Evolutionary conservation across 768 basidiomycete species (phyloP).

Genomic region (Lactifluus piperatus): DNA sequence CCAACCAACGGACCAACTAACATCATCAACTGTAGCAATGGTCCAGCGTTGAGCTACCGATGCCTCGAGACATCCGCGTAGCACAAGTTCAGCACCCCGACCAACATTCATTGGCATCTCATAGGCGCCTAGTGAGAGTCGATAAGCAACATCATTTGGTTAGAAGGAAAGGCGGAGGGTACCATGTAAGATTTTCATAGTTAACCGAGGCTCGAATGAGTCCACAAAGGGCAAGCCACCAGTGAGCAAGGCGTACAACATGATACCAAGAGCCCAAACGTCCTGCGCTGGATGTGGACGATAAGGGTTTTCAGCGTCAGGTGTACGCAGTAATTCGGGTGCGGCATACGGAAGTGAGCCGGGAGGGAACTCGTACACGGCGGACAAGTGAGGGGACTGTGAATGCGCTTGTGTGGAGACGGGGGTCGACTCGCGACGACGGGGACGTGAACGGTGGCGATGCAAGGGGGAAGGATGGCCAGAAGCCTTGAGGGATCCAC

Average conservation of each 20-base stretch:
- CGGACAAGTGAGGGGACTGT: slow-evolving; percentile 25
- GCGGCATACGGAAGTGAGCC: slow-evolving; percentile 89
- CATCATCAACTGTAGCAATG: slow-evolving; percentile 71
- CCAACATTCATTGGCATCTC: slow-evolving; percentile 49
- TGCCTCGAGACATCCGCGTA: slow-evolving; percentile 73
- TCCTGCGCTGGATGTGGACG: slow-evolving; percentile 70
- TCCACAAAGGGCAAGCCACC: slow-evolving; percentile 85
- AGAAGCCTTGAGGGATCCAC: slow-evolving; percentile 6
- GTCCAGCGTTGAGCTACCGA: slow-evolving; percentile 61
- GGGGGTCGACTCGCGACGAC: slow-evolving; percentile 42
- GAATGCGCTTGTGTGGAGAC: slow-evolving; percentile 26
- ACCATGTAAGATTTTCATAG: slow-evolving; percentile 88
- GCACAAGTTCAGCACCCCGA: slow-evolving; percentile 54
- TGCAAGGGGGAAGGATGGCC: slow-evolving; percentile 31
- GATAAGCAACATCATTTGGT: slow-evolving; percentile 17
- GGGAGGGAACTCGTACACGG: slow-evolving; percentile 45
- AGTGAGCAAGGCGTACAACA: slow-evolving; percentile 78
- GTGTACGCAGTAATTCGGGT: slow-evolving; percentile 74
- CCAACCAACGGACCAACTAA: slow-evolving; percentile 76
- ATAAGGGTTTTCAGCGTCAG: slow-evolving; percentile 31
- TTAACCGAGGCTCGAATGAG: slow-evolving; percentile 82
- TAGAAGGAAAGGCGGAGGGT: slow-evolving; percentile 26
- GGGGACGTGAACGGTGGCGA: slow-evolving; percentile 33
- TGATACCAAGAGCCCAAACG: slow-evolving; percentile 91
- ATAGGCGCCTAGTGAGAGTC: slow-evolving; percentile 44